These are phyloP conservation scores for Moesziomyces antarcticus DNA, from an alignment of 1,284 basidiomycete species.

Conservation along the genomic window DNA sequence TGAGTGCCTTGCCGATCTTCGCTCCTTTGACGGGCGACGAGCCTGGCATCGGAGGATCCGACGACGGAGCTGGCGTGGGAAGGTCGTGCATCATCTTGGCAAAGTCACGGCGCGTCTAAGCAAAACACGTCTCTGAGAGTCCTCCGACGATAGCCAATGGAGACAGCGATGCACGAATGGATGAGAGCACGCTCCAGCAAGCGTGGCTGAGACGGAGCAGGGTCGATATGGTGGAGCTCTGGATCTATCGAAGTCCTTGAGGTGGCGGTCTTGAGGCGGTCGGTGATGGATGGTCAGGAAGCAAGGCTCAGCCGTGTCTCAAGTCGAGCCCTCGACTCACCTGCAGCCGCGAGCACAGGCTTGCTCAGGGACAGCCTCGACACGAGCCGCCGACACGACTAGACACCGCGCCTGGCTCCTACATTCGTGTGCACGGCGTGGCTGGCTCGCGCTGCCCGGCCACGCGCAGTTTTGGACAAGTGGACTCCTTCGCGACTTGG, in stretches of 20 bases:
- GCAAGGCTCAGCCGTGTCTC: background rate
- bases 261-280: background rate
- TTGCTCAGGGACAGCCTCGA: background rate
- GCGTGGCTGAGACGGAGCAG: background rate
- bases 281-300: background rate
- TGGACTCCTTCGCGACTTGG: background rate
- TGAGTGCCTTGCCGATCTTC: constrained; percentile 17
- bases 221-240: background rate
- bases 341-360: background rate
- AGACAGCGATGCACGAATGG: too few species aligned
- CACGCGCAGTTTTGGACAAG: constrained; percentile 34
- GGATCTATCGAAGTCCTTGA: background rate
- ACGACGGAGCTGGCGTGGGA: constrained; percentile 49
- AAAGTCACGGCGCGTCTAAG: background rate
- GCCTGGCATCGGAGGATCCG: constrained; percentile 47
- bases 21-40: constrained; percentile 34
- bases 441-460: background rate
- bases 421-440: background rate
- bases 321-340: background rate
- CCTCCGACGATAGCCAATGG: background rate
- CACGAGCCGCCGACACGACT: background rate
- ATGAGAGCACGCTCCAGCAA: background rate
- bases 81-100: constrained; percentile 47
- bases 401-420: background rate
- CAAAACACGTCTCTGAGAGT: too few species aligned